Conservation (phyloP, 768 basidiomycete genomes). For the Saitozyma podzolica region DNA sequence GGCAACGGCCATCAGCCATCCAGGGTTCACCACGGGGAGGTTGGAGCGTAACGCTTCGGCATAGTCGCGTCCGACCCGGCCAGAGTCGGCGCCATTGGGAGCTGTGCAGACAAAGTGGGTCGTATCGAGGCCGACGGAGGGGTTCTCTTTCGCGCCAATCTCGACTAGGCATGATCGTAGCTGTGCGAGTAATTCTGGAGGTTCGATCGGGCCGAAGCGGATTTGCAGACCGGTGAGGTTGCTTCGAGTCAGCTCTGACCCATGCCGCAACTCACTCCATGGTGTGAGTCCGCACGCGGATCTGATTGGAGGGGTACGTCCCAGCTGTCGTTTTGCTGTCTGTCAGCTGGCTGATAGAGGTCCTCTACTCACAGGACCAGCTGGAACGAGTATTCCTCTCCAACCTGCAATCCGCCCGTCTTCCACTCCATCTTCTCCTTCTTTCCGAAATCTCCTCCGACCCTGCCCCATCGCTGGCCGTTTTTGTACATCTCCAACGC, state of each 20-base stretch:
- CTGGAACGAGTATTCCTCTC: conserved; percentile 86
- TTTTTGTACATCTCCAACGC: conserved; percentile 93
- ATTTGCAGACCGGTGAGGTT: conserved; percentile 94
- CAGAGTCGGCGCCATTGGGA: conserved; percentile 58
- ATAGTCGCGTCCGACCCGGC: conserved; percentile 74
- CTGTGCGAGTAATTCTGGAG: conserved; percentile 71
- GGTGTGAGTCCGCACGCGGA: conserved; percentile 84
- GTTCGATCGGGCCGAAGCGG: conserved; percentile 88
- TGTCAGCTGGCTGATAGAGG: no score
- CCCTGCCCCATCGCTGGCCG: conserved; percentile 62
- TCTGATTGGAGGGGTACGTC: conserved; percentile 78
- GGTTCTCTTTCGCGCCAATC: conserved; percentile 87
- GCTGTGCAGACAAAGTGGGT: conserved; percentile 97
- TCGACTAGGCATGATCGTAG: conserved; percentile 75
- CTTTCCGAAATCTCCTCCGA: conserved; percentile 78
- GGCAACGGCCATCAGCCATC: conserved; percentile 90
- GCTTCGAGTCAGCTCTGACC: conserved; percentile 48
- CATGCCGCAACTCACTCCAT: conserved; percentile 57
- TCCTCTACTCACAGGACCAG: conserved; percentile 68
- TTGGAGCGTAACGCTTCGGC: conserved; percentile 91
- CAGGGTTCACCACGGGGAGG: conserved; percentile 91
- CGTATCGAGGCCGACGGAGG: conserved; percentile 94
- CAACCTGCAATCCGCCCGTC: conserved; percentile 47
- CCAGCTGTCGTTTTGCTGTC: conserved; percentile 74
- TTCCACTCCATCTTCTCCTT: conserved; percentile 45